Base-by-base conservation (phyloP, 345 rosid species). In the Lumnitzera racemosa region DNA sequence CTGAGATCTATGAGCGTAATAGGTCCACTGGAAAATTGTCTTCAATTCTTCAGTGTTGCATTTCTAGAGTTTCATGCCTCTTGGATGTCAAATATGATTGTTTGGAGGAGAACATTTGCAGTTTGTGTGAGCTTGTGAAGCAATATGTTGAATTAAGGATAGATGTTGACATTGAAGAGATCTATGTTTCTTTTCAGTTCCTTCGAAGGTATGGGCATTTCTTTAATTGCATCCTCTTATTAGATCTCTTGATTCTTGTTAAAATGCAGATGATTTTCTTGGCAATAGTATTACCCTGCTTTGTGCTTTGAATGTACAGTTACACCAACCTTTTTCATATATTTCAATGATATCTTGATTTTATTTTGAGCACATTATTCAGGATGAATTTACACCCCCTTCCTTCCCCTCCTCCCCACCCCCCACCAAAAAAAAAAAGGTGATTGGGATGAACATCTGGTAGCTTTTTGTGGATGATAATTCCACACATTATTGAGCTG, bases 81-180 rank as follows among this genome's bases (percentile, higher is more conserved):
- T 46, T 55, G 17, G 76, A 80, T 76, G 71, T 66, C 55, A 70
- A 56, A 64, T 51, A 54, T 48, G 77, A 61, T 61, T 79, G 63
- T 74, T 70, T 76, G 76, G 75, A 80, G 61, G 78, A 80, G 66
- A 79, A 85, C 67, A 62, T 75, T 56, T 15, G 63, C 53, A 68
- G 68, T 69, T 63, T 87, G 46, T 71, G 82, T 63, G 85, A 83
- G 69, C 73, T 92, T 78, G 73, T 87, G 67, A 81, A 73, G 71
- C 79, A 78, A 72, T 92, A 89, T 68, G 72, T 89, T 61, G 68
- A 78, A 46, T 58, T 83, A 71, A 92, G 83, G 73, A 78, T 92
- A 55, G 82, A 72, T 67, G 73, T 61, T 51, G 98, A 92, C 75
- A 74, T 89, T 11, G 96, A 92, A 71, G 96, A 89, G 76, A 76